Evolutionary conservation across 306 rosid genomes (phyloP), one percentile per base, ranked within the genome.

Genomic region (Inga laurina): DNA sequence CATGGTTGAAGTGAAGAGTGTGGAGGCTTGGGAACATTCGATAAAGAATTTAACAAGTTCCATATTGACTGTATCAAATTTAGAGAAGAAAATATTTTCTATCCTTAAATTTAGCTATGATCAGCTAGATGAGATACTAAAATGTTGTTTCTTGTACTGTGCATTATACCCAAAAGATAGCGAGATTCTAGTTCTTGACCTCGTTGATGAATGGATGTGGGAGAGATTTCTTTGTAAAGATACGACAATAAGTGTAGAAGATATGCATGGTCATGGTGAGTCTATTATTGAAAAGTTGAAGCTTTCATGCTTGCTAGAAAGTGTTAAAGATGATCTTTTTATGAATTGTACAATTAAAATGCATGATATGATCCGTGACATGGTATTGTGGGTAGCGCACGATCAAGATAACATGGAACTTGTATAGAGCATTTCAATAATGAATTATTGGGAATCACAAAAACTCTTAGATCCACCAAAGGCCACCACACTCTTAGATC

Each of bases 91-190:
- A 3, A 83, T 85, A 3, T 85, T 81, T 9, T 13, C n/a, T 8
- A 57, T 82, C 8, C 81, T 85, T 0, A 54, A 72, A 59, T 73
- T 82, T 32, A 85, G 85, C 45, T 82, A 43, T 10, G 81, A 82
- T 7, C 54, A 8, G 2, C 22, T 85, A 18, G 51, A 78, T n/a
- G 82, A 62, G 10, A 16, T 66, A 2, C 0, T 0, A 34, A 34
- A 34, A 3, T 3, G 35, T 34, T 34, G 35, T 34, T 34, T 34
- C 35, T 34, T 2, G 3, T 34, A 34, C 3, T 34, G 3, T 3
- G 3, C 3, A 34, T 34, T 34, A 34, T 34, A 34, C 3, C 35
- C 3, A 34, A 0, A 34, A 34, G 35, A 3, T 34, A 2, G 35
- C 2, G 35, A 34, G 22, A 64, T 45, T 46, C 9, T 2, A 1